phyloP scores from a whole-genome alignment of 768 basidiomycete species.

The Suillus variegatus region DNA sequence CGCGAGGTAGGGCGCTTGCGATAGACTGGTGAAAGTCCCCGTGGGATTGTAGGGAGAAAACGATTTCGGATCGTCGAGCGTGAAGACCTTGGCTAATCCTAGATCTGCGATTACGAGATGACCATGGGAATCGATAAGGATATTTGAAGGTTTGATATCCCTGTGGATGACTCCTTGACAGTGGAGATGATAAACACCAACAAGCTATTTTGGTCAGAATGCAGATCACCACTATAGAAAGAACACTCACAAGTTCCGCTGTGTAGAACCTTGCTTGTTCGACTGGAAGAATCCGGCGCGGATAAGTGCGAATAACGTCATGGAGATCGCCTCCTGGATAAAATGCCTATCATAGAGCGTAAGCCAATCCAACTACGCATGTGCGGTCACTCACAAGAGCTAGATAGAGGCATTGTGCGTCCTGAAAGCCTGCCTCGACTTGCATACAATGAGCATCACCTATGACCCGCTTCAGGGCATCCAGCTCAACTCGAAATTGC shows the following conservation, averaged over 20 bases:
- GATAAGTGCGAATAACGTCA: conserved; percentile 4
- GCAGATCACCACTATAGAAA: not conserved
- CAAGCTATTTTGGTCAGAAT: conserved; percentile 15
- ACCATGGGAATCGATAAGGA: conserved; percentile 52
- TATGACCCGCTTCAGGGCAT: conserved; percentile 9
- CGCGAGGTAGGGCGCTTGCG: conserved; percentile 10
- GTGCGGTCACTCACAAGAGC: conserved; percentile 12
- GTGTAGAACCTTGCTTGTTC: conserved; percentile 10
- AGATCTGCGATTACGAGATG: conserved; percentile 63
- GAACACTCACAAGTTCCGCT: conserved; percentile 13
- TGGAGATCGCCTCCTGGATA: conserved; percentile 14
- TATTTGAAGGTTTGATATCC: conserved; percentile 68
- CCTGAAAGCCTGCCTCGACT: conserved; percentile 16
- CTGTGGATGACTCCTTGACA: conserved; percentile 66
- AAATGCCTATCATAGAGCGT: conserved; percentile 1
- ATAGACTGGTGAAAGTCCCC: not conserved
- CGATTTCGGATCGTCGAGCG: not conserved
- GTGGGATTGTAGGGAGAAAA: conserved; percentile 11
- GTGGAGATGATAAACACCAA: conserved; percentile 47
- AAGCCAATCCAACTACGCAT: not conserved
- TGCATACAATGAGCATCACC: conserved; percentile 12
- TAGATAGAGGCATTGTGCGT: conserved; percentile 13
- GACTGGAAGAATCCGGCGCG: conserved; percentile 1
- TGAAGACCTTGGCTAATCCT: conserved; percentile 47
- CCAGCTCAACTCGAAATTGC: conserved; percentile 4